Conservation (phyloP, 305 asterid genomes). For the Fraxinus latifolia region DNA sequence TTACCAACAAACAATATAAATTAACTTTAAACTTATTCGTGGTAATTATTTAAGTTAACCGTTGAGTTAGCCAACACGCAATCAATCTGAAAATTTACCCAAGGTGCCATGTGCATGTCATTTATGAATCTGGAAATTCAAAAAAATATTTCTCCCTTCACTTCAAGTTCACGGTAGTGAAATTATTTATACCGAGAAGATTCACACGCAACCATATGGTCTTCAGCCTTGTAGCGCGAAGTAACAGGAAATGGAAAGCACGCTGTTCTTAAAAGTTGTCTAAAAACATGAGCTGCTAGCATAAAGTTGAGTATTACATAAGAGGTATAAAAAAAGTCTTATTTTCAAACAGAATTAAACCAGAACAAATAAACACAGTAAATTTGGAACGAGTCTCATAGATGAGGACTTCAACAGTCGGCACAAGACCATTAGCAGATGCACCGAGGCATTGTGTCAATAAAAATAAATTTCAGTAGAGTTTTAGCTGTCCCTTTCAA, state of each 20-base stretch:
- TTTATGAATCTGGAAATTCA: not conserved
- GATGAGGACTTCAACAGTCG: not conserved
- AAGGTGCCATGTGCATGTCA: not conserved
- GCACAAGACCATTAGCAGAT: conserved; percentile 13
- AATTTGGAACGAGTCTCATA: not conserved
- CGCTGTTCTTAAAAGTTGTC: not conserved
- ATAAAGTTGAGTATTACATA: not conserved
- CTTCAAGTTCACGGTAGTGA: not conserved
- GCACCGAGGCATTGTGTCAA: not conserved
- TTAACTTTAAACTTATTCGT: not conserved
- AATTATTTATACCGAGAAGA: not conserved
- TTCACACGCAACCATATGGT: not conserved
- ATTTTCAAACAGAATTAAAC: not conserved
- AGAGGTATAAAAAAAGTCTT: not conserved
- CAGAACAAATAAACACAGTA: not conserved
- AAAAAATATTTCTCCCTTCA: not conserved
- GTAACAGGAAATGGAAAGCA: not conserved
- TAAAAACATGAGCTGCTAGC: not conserved
- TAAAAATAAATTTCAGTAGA: not conserved
- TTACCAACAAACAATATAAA: no score
- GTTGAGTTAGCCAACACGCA: not conserved
- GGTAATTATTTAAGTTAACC: not conserved
- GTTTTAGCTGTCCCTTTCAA: not conserved
- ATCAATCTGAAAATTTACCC: not conserved
- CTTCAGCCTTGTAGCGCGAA: not conserved